A percentile compares a stretch with the other conserved stretches of the same genome.
These are phyloP conservation scores for Boletus eberwhitei DNA, from an alignment of 768 basidiomycete species.

Conservation along the genomic window DNA sequence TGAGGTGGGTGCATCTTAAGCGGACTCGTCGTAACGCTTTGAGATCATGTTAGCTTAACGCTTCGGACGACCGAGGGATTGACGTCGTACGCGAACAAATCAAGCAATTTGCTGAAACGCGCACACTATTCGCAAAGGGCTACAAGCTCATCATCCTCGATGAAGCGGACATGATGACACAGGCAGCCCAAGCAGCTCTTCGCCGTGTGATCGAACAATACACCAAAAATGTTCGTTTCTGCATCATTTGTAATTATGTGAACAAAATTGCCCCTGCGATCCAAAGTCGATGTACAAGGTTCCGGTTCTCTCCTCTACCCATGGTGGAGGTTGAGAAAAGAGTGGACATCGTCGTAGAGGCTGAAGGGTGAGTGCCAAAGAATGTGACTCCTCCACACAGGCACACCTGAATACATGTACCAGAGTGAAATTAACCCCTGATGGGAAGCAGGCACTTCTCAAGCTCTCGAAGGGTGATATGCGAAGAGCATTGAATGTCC, in stretches of 20 bases:
- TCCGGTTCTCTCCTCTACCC: slow-evolving; percentile 93
- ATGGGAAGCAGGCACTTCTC: slow-evolving; percentile 85
- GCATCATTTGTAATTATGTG: slow-evolving; percentile 99
- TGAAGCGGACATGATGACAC: slow-evolving; percentile 99
- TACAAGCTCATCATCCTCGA: slow-evolving; percentile 98
- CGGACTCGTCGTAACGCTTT: neutral
- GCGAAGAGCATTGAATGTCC: slow-evolving; percentile 91
- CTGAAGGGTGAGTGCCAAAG: slow-evolving; percentile 63
- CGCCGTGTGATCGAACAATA: slow-evolving; percentile 98
- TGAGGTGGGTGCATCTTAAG: slow-evolving; percentile 53
- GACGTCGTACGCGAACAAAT: slow-evolving; percentile 99
- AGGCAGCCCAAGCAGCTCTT: slow-evolving; percentile 93
- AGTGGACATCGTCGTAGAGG: slow-evolving; percentile 70
- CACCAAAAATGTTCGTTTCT: slow-evolving; percentile 97
- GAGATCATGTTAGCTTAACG: slow-evolving; percentile 70
- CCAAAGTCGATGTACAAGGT: slow-evolving; percentile 96
- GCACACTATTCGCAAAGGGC: slow-evolving; percentile 86
- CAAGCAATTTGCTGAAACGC: slow-evolving; percentile 96
- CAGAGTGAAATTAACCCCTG: slow-evolving; percentile 82
- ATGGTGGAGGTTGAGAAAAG: slow-evolving; percentile 82
- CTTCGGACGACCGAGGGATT: slow-evolving; percentile 97
- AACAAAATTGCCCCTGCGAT: slow-evolving; percentile 99
- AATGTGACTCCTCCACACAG: neutral
- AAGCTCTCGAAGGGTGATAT: slow-evolving; percentile 98
- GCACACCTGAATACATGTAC: slow-evolving; percentile 3